A percentile compares a stretch with the other conserved stretches of the same genome.
phyloP scores from a whole-genome alignment of 257 asterid genomes.

The Fraxinus excelsior region DNA sequence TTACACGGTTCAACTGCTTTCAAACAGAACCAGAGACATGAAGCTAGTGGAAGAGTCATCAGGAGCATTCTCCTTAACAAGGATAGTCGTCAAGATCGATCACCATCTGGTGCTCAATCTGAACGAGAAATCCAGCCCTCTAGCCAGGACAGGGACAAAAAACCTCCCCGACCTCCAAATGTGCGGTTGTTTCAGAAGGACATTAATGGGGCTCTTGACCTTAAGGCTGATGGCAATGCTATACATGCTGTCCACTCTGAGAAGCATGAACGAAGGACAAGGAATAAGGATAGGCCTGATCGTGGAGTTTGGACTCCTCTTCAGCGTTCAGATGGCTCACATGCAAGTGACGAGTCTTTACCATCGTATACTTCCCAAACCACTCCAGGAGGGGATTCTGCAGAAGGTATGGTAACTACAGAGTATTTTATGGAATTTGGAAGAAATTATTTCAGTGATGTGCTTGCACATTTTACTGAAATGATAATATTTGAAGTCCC shows the following conservation, averaged over 20 bases:
- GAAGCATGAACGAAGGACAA: constrained; percentile 63
- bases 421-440: constrained; percentile 11
- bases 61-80: constrained; percentile 68
- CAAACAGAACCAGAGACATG: constrained; percentile 70
- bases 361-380: constrained; percentile 66
- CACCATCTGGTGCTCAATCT: constrained; percentile 41
- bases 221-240: constrained; percentile 48
- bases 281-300: constrained; percentile 92
- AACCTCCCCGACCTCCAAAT: constrained; percentile 76
- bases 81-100: constrained; percentile 60
- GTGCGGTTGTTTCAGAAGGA: constrained; percentile 59
- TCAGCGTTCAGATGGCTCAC: constrained; percentile 77
- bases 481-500: constrained; percentile 17
- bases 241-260: constrained; percentile 41
- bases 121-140: constrained; percentile 46
- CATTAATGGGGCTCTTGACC: constrained; percentile 55
- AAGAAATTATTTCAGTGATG: not conserved
- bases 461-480: constrained; percentile 4
- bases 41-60: constrained; percentile 78
- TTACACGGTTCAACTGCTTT: constrained; percentile 39
- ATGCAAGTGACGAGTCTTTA: constrained; percentile 69
- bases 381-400: constrained; percentile 51
- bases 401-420: constrained; percentile 55
- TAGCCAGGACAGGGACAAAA: constrained; percentile 66
- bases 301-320: constrained; percentile 98